A percentile compares a stretch with the other conserved stretches of the same genome.
These are phyloP conservation scores for Galeopsis tetrahit DNA, from an alignment of 257 asterid species.

Conservation along the genomic window DNA sequence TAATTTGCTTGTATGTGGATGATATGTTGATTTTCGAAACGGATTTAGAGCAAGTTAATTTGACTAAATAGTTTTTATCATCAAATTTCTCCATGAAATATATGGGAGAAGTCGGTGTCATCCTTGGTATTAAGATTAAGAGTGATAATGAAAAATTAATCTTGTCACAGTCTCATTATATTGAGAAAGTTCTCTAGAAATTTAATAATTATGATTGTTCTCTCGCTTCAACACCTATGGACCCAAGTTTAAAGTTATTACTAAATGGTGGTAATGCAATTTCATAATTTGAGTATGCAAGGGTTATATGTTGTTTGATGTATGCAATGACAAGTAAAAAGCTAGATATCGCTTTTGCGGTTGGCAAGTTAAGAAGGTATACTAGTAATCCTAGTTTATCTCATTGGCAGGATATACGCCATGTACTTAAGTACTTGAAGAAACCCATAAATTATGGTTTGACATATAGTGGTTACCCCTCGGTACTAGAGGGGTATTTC, in stretches of 20 bases:
- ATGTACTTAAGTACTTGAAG: not conserved
- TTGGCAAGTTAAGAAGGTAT: too few species aligned
- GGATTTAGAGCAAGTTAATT: not conserved
- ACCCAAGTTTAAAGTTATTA: not conserved
- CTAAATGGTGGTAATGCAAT: not conserved
- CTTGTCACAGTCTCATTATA: not conserved
- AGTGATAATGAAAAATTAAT: not conserved
- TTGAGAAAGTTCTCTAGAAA: not conserved
- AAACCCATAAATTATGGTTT: not conserved
- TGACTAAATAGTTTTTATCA: not conserved
- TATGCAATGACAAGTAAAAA: too few species aligned
- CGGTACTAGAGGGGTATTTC: not conserved
- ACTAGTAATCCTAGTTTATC: too few species aligned
- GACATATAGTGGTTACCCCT: not conserved
- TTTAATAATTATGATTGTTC: not conserved
- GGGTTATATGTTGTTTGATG: not conserved
- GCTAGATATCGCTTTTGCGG: too few species aligned
- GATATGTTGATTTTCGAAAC: not conserved
- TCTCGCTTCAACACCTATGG: not conserved
- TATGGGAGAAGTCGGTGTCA: too few species aligned
- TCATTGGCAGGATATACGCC: too few species aligned
- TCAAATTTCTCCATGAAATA: not conserved
- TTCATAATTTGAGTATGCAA: not conserved
- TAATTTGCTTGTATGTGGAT: too few species aligned
- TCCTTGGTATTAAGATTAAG: not conserved